Evolutionary conservation across 1,139 yeast species (phyloP), one percentile per base, ranked within the genome.

Genomic region (Komagataea norvegica): DNA sequence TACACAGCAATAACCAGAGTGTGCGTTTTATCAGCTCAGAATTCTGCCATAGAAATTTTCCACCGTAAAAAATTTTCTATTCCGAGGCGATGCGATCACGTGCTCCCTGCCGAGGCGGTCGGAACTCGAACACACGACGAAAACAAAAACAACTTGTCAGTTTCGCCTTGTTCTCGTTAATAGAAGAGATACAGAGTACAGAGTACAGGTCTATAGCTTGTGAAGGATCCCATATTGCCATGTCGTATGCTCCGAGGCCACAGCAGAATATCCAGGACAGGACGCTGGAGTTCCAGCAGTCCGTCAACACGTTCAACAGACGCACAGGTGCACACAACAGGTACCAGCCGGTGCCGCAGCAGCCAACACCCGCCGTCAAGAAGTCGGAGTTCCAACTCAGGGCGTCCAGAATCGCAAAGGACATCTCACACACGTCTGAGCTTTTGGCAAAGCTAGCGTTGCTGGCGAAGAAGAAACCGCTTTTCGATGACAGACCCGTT

Each of bases 401-500:
- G 48, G 99, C 99, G 3, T 74, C 91, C 25, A 64, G 69, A 20
- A 86, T 91, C 31, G 96, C 97, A 36, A 82, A 79, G 53, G 96
- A 91, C 54, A 87, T 91, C 40, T 82, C 88, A 14, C 81, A 79
- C 43, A 87, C 93, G n/a, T 89, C 96, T 3, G 88, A 79, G 41
- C 68, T 88, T 53, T 69, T 93, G 43, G 78, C 84, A 34, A 81
- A 88, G 51, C 68, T 91, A 36, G 96, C 98, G 1, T 62, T 76
- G 32, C 62, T 91, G 46, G 96, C 98, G 8, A 86, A 83, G 59
- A 69, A 89, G 51, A 89, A 88, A 59, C 95, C 96, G n/a, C 64
- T 91, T 55, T 86, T 91, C 53, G 96, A 89, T 57, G 98, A 93
- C 60, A 80, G 84, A 50, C 96, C 98, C 1, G 80, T 85, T 22